Base-by-base conservation (phyloP, 2,329 filamentous ascomycete species). In the Claviceps capensis region DNA sequence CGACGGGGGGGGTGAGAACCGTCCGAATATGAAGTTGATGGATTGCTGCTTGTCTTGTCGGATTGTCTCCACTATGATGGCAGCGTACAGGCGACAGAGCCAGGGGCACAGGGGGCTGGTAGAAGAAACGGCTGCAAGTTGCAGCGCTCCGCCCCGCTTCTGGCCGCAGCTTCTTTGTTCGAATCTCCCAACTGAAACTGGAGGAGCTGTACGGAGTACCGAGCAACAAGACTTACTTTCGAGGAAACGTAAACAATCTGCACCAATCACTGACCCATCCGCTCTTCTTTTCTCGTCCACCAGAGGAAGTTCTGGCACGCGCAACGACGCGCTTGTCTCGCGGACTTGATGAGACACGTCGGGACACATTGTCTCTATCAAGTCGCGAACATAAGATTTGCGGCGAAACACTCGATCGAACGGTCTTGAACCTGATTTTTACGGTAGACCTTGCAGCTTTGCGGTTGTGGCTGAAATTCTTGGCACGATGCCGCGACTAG, bases 401-500 rank as follows among this genome's bases (percentile, higher is more conserved):
- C 9, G 37, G 23, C n/a, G 4, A 17, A 19, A 26, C n/a, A 14
- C 34, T 50, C n/a, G 5, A 9, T 38, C n/a, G 5, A 5, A 23
- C 34, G 13, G 9, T 23, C n/a, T 17, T 1, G 9, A 26, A 8
- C 37, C 26, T 48, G 45, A 16, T 46, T 30, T 34, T n/a, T 23
- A 44, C 19, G 13, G 19, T 16, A 13, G 19, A 22, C 37, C 30
- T 23, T 5, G 41, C 40, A 16, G 13, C 17, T 17, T 14, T 16
- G 42, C 42, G 22, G 22, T 22, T 23, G 42, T 34, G 17, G 41
- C 41, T 34, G 22, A 37, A 51, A 34, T 9, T 19, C 14, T 51
- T 34, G 51, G 54, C 56, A 82, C 59, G 55, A 77, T 80, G 72
- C 88, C 89, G 61, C 83, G 84, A 62, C 78, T 95, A 56, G 82